Conservation (phyloP, 1,284 basidiomycete species). For the Neonothopanus nambi region DNA sequence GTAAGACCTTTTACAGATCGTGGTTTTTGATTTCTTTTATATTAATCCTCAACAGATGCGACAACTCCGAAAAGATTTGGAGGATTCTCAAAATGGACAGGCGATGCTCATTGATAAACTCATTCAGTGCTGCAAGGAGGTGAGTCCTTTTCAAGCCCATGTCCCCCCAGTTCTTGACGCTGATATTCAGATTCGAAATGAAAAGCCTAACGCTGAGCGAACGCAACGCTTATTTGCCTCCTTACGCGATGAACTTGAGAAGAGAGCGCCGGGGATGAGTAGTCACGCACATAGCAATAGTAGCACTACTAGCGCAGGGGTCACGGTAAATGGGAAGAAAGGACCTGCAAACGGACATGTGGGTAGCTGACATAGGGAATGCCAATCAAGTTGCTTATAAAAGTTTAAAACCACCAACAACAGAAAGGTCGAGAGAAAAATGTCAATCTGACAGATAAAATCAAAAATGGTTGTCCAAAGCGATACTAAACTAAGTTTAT, state of each 20-base stretch:
- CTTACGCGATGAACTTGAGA: constrained; percentile 78
- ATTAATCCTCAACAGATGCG: constrained; percentile 45
- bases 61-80: constrained; percentile 69
- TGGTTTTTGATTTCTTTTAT: constrained; percentile 8
- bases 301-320: constrained; percentile 10
- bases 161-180: constrained; percentile 21
- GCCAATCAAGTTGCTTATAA: constrained; percentile 8
- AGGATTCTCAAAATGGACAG: constrained; percentile 72
- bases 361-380: constrained; percentile 28
- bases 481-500: neutral
- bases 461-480: constrained; percentile 11
- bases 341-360: constrained; percentile 40
- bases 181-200: constrained; percentile 32
- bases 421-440: constrained; percentile 9
- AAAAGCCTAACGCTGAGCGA: constrained; percentile 75
- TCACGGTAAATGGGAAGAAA: constrained; percentile 31
- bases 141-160: constrained; percentile 34
- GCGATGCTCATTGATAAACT: constrained; percentile 77
- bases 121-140: constrained; percentile 81
- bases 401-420: constrained; percentile 6
- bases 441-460: neutral
- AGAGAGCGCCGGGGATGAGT: constrained; percentile 46
- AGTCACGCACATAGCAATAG: constrained; percentile 7
- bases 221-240: constrained; percentile 77
- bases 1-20: constrained; percentile 34